These are phyloP conservation scores for Epicoccum sorghinum DNA, from an alignment of 2,329 filamentous ascomycete species.

Conservation along the genomic window DNA sequence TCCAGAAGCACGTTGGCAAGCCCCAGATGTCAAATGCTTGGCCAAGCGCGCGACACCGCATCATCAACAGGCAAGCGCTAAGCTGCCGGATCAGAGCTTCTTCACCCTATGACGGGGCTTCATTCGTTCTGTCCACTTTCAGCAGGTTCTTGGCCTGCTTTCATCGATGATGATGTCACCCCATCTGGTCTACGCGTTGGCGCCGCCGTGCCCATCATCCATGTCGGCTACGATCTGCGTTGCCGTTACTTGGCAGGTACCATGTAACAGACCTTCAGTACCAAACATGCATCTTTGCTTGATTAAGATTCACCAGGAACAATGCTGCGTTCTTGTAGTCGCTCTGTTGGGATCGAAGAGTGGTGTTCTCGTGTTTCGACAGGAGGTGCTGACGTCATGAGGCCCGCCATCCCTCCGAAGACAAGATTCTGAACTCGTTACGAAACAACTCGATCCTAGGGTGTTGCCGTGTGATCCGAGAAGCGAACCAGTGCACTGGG, in stretches of 20 bases:
- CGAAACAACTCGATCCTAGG: constrained; percentile 1
- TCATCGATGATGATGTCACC: constrained; percentile 12
- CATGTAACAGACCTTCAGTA: background rate
- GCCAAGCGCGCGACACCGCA: constrained; percentile 4
- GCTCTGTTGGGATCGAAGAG: background rate
- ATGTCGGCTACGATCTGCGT: background rate
- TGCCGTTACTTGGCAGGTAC: constrained; percentile 14
- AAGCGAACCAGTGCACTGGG: constrained; percentile 1
- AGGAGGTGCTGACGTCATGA: constrained; percentile 8
- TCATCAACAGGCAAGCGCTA: constrained; percentile 10
- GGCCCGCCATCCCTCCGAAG: constrained; percentile 3
- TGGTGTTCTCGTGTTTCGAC: background rate
- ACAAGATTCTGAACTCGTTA: background rate
- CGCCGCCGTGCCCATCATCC: constrained; percentile 1
- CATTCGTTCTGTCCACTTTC: background rate
- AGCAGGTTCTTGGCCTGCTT: constrained; percentile 8
- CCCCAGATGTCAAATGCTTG: constrained; percentile 7
- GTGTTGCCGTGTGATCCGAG: constrained; percentile 13
- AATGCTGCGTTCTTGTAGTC: background rate
- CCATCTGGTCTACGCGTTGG: background rate
- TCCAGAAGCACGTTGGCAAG: background rate
- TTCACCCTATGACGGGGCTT: constrained; percentile 9
- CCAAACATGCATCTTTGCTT: background rate
- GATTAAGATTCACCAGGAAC: background rate
- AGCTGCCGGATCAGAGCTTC: background rate